Base-by-base conservation (phyloP, 805 yeast species). In the Cyberlindnera maclurae region DNA sequence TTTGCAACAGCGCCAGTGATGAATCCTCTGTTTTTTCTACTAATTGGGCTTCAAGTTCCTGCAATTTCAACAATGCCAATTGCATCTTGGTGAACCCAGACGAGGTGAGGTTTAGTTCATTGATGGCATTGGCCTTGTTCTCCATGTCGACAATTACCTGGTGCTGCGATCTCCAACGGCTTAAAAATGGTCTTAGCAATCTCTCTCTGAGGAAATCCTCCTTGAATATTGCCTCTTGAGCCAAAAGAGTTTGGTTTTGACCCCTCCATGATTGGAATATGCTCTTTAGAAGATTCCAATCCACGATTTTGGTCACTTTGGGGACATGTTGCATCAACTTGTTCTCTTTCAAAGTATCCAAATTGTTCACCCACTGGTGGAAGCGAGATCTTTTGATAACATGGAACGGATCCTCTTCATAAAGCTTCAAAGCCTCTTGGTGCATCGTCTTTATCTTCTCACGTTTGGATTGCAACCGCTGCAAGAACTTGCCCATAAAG, bases 11-110 rank as follows among this genome's bases (percentile, higher is more conserved):
- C 15, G 43, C 41, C 15, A 57, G 34, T 16, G 57, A 51, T 8
- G 32, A 31, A 26, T 56, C 59, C 34, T 58, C 55, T 3, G 43
- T 28, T 18, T 46, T 40, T 11, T 50, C 54, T n/a, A 42, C 35
- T n/a, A 52, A 33, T 13, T 31, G 35, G 1, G 20, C 20, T 2
- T 52, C 38, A 27, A 60, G 39, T 2, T 54, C 50, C 6, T 40
- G 36, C 2, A 52, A 18, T 4, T 37, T 41, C 4, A 40, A 32
- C 5, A 45, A 30, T 2, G 47, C 43, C 5, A 45, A 35, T 24
- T 45, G 55, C 38, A 63, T 40, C 15, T 51, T 44, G 28, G 49
- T 46, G 30, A 62, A 52, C 2, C 52, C 52, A 2, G 50, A 49
- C 1, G 54, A 46, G 3, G 50, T 15, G 12, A 56, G 24, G 22